Evolutionary conservation across 257 asterid species (phyloP).

Genomic region (Lycium barbarum): DNA sequence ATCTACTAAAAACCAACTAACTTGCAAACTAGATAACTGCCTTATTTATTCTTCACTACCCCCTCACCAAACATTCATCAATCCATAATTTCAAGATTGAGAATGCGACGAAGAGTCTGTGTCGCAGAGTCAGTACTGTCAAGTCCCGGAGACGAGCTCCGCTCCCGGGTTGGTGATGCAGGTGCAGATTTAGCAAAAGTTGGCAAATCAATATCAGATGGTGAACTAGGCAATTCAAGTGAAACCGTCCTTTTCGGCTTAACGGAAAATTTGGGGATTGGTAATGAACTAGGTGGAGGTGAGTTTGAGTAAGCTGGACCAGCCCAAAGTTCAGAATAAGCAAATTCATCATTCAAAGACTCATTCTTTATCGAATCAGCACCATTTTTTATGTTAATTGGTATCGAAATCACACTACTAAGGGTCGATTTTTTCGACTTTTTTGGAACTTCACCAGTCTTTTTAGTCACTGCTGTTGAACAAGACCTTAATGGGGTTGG

Average conservation of each 20-base stretch:
- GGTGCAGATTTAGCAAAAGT: conserved; percentile 81
- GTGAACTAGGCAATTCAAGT: conserved; percentile 62
- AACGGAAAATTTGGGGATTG: conserved; percentile 82
- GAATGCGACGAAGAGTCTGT: conserved; percentile 91
- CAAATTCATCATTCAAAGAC: conserved; percentile 41
- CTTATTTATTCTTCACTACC: conserved; percentile 49
- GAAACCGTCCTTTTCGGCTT: conserved; percentile 78
- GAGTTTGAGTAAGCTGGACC: conserved; percentile 95
- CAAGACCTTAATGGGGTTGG: conserved; percentile 54
- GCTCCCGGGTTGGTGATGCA: conserved; percentile 72
- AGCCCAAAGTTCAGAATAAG: conserved; percentile 94
- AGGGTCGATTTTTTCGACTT: conserved; percentile 41
- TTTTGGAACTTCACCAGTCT: conserved; percentile 40
- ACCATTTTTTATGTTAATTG: conserved; percentile 48
- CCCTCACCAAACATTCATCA: conserved; percentile 51
- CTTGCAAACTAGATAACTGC: conserved; percentile 42
- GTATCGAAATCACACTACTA: conserved; percentile 54
- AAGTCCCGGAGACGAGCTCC: conserved; percentile 52
- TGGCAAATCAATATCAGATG: conserved; percentile 54
- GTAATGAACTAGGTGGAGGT: conserved; percentile 95
- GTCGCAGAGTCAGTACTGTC: conserved; percentile 77
- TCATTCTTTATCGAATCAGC: conserved; percentile 26
- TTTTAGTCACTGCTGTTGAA: conserved; percentile 43
- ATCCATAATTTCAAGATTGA: conserved; percentile 79
- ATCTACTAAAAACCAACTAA: conserved; percentile 39